Percentiles rank a stretch among this genome's conserved stretches.
These are phyloP conservation scores for Sporothrix brunneoviolacea DNA, from an alignment of 2,329 filamentous ascomycete genomes.

Conservation along the genomic window DNA sequence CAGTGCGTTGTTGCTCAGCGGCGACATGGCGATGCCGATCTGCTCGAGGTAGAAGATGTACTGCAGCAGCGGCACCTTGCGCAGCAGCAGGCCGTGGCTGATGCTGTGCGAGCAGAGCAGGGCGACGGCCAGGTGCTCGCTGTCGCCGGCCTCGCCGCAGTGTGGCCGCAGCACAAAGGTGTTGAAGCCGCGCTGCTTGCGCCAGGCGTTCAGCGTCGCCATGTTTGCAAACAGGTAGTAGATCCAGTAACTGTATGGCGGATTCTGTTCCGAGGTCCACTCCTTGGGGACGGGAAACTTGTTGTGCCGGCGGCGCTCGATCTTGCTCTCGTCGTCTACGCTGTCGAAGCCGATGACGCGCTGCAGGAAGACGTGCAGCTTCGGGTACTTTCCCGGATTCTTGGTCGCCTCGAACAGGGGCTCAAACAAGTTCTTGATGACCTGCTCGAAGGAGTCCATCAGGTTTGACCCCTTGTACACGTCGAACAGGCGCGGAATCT, in stretches of 20 bases:
- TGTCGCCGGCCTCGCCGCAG: constrained; percentile 94
- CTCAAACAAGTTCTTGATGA: constrained; percentile 85
- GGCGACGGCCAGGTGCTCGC: constrained; percentile 88
- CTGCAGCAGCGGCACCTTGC: constrained; percentile 90
- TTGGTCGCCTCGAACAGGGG: constrained; percentile 92
- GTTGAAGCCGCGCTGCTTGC: constrained; percentile 87
- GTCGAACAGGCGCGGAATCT: constrained; percentile 89
- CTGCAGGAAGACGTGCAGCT: constrained; percentile 90
- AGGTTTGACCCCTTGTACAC: constrained; percentile 86
- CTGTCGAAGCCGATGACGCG: constrained; percentile 95
- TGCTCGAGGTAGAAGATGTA: constrained; percentile 98
- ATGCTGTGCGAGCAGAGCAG: constrained; percentile 94
- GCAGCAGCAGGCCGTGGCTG: constrained; percentile 83
- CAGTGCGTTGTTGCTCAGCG: constrained; percentile 91
- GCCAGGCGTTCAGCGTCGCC: constrained; percentile 83
- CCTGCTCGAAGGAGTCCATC: constrained; percentile 84
- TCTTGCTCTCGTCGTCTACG: constrained; percentile 96
- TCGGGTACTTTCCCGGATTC: constrained; percentile 78
- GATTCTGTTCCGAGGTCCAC: constrained; percentile 91
- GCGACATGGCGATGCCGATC: constrained; percentile 99
- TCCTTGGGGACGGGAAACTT: constrained; percentile 88
- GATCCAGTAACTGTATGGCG: constrained; percentile 98
- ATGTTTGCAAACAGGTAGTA: constrained; percentile 97
- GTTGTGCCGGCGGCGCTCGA: constrained; percentile 85
- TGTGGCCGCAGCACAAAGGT: constrained; percentile 90